These are phyloP conservation scores for Penicillium daleae DNA, from an alignment of 495 filamentous ascomycete species.

Conservation along the genomic window DNA sequence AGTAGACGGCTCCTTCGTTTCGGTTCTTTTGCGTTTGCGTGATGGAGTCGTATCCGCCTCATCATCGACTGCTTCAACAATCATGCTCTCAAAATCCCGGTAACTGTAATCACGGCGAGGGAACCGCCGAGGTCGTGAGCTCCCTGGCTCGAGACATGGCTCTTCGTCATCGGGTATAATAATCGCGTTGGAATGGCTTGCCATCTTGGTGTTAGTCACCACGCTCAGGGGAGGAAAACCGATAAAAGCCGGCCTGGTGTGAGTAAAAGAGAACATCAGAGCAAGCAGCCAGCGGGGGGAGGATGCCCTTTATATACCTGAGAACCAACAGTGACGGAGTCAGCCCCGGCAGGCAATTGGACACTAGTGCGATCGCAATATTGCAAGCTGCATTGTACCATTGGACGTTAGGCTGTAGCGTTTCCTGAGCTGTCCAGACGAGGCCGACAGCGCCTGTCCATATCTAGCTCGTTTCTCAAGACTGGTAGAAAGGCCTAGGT, in stretches of 20 bases:
- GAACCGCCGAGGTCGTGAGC: background rate
- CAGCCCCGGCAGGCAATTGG: background rate
- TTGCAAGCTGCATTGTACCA: background rate
- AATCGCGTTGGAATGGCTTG: background rate
- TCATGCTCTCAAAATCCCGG: background rate
- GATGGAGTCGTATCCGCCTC: conserved; percentile 8
- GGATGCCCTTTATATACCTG: conserved; percentile 16
- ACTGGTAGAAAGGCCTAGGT: background rate
- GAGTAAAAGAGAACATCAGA: conserved; percentile 16
- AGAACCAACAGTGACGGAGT: background rate
- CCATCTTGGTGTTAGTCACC: background rate
- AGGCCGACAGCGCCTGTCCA: no score
- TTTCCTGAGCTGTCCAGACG: background rate
- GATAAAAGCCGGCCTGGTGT: background rate
- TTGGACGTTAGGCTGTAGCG: conserved; percentile 5
- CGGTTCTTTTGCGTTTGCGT: conserved; percentile 11
- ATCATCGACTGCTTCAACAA: background rate
- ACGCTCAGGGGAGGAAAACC: background rate
- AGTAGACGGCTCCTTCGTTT: conserved; percentile 8
- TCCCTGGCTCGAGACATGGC: background rate
- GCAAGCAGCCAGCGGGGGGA: conserved; percentile 11
- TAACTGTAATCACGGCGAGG: background rate
- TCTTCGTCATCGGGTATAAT: background rate
- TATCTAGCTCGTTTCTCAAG: no score
- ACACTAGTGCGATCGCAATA: background rate